Percentiles rank a stretch among this genome's conserved stretches.
Conservation (phyloP, 1,139 yeast species). For the Scheffersomyces stambukii region DNA sequence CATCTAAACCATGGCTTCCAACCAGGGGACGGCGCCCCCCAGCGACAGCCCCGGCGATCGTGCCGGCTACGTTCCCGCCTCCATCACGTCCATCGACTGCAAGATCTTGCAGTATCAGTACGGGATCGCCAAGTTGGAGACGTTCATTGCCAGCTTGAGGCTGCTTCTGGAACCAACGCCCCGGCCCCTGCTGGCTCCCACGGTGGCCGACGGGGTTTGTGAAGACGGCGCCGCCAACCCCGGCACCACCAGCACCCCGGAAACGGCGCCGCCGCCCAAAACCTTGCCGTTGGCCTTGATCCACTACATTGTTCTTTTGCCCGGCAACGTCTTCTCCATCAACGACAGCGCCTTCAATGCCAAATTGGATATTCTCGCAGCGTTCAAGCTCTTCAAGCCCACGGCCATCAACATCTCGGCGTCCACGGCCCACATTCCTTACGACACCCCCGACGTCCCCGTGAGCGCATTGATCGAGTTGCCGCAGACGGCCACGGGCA, state of each 20-base stretch:
- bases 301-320: slow-evolving; percentile 35
- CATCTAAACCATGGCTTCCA: too few relatives aligned
- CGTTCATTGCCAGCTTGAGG: slow-evolving; percentile 17
- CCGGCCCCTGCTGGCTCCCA: too few relatives aligned
- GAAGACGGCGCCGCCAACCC: neutral
- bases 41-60: too few relatives aligned
- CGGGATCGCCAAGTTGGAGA: slow-evolving; percentile 30
- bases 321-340: slow-evolving; percentile 46
- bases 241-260: slow-evolving; percentile 3
- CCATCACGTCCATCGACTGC: slow-evolving; percentile 12
- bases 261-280: too few relatives aligned
- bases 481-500: slow-evolving; percentile 25
- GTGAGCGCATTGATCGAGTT: slow-evolving; percentile 28
- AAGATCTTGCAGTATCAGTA: slow-evolving; percentile 37
- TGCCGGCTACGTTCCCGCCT: slow-evolving; percentile 3
- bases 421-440: slow-evolving; percentile 37
- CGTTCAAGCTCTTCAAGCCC: slow-evolving; percentile 35
- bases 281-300: slow-evolving; percentile 28
- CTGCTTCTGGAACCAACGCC: slow-evolving; percentile 6
- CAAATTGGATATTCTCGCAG: slow-evolving; percentile 39
- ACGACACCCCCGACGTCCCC: slow-evolving; percentile 31
- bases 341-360: slow-evolving; percentile 43
- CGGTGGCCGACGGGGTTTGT: slow-evolving; percentile 1
- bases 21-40: too few relatives aligned
- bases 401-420: slow-evolving; percentile 29